These are phyloP conservation scores for Helicocarpus griseus DNA, from an alignment of 2,329 filamentous ascomycete genomes.

Conservation along the genomic window DNA sequence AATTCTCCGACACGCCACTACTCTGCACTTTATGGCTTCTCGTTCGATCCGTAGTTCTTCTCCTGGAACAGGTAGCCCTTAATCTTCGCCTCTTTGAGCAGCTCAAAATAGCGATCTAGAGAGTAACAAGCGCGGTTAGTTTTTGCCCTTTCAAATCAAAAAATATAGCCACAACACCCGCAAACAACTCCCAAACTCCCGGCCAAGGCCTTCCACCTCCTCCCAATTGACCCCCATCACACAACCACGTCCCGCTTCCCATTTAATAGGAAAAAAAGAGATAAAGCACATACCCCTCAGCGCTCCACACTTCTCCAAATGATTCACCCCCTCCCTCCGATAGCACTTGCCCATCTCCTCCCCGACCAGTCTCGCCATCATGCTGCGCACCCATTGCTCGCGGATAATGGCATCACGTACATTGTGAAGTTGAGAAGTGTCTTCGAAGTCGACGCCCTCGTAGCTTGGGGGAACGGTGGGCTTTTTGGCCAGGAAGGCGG, in stretches of 20 bases:
- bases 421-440: slow-evolving; percentile 53
- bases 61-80: slow-evolving; percentile 56
- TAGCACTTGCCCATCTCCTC: slow-evolving; percentile 62
- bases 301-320: slow-evolving; percentile 58
- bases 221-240: background rate
- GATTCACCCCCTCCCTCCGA: slow-evolving; percentile 54
- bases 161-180: no score
- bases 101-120: slow-evolving; percentile 55
- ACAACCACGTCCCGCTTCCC: background rate
- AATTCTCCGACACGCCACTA: background rate
- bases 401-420: slow-evolving; percentile 56
- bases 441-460: slow-evolving; percentile 57
- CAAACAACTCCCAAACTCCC: no score
- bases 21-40: background rate
- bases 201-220: no score
- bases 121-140: background rate
- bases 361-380: slow-evolving; percentile 57
- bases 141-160: no score
- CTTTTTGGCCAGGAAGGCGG: slow-evolving; percentile 54
- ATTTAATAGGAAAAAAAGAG: background rate
- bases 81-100: slow-evolving; percentile 53
- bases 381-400: slow-evolving; percentile 59
- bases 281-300: slow-evolving; percentile 47
- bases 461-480: slow-evolving; percentile 56
- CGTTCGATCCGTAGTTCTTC: slow-evolving; percentile 48